These are phyloP conservation scores for Dianthus caryophyllus DNA, from an alignment of 148 eudicot species.

Conservation along the genomic window DNA sequence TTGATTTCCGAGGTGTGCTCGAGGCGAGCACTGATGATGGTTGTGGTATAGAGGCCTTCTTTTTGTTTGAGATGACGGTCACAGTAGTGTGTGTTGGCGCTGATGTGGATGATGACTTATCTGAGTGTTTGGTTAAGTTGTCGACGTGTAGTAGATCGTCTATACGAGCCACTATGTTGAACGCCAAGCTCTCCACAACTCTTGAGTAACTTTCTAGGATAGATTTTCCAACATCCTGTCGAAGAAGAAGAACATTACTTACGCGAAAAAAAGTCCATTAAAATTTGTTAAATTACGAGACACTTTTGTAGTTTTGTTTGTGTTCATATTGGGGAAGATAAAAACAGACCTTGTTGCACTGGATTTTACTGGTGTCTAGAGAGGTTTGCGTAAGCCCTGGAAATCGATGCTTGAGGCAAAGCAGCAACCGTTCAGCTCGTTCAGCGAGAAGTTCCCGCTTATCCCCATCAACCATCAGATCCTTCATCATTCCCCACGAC, in stretches of 20 bases:
- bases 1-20: constrained; percentile 57
- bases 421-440: constrained; percentile 70
- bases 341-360: constrained; percentile 63
- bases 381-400: constrained; percentile 79
- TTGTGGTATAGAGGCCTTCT: constrained; percentile 39
- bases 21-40: constrained; percentile 45
- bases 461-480: constrained; percentile 67
- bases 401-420: constrained; percentile 69
- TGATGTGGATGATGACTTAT: constrained; percentile 35
- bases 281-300: too few species aligned
- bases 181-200: constrained; percentile 86
- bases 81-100: constrained; percentile 44
- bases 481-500: constrained; percentile 77
- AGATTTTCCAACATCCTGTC: constrained; percentile 90
- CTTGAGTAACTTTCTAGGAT: constrained; percentile 94
- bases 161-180: constrained; percentile 69
- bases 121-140: constrained; percentile 59
- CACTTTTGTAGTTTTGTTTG: not conserved
- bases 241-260: too few species aligned
- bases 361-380: constrained; percentile 69
- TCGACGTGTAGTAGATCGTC: constrained; percentile 91
- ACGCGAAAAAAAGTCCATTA: too few species aligned
- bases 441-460: constrained; percentile 60
- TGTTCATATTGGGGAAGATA: not conserved
- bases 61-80: constrained; percentile 54